A percentile compares a stretch with the other conserved stretches of the same genome.
phyloP scores from a whole-genome alignment of 768 basidiomycete species.

The Tylopilus sp. region DNA sequence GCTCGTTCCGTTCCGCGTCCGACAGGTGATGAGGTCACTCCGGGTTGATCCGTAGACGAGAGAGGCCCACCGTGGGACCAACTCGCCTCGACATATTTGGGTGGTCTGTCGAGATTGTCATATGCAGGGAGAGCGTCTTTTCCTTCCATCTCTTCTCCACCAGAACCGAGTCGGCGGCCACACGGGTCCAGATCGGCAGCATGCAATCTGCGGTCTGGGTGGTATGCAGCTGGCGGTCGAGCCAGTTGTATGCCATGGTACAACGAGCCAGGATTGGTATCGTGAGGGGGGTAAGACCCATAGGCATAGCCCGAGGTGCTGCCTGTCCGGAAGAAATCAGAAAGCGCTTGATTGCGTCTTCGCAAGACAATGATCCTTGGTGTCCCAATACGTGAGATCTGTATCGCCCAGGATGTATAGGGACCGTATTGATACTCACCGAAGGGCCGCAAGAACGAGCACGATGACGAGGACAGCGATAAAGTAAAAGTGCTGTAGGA shows the following conservation, averaged over 20 bases:
- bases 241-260: constrained; percentile 17
- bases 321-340: constrained; percentile 21
- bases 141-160: constrained; percentile 34
- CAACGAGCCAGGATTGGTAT: constrained; percentile 4
- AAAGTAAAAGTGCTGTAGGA: constrained; percentile 24
- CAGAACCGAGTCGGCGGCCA: constrained; percentile 36
- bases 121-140: constrained; percentile 51
- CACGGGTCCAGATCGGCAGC: constrained; percentile 38
- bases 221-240: constrained; percentile 21
- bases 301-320: not conserved
- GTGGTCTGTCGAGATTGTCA: constrained; percentile 42
- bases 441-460: constrained; percentile 16
- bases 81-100: constrained; percentile 38
- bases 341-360: constrained; percentile 14
- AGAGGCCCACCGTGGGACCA: constrained; percentile 3
- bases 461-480: constrained; percentile 13
- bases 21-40: not conserved
- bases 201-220: constrained; percentile 22
- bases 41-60: not conserved
- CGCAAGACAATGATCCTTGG: constrained; percentile 24
- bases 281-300: not conserved
- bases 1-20: not conserved
- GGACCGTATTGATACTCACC: constrained; percentile 9
- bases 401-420: not conserved
- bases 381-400: constrained; percentile 1